These are phyloP conservation scores for Fagus sylvatica DNA, from an alignment of 306 rosid genomes.

Conservation along the genomic window DNA sequence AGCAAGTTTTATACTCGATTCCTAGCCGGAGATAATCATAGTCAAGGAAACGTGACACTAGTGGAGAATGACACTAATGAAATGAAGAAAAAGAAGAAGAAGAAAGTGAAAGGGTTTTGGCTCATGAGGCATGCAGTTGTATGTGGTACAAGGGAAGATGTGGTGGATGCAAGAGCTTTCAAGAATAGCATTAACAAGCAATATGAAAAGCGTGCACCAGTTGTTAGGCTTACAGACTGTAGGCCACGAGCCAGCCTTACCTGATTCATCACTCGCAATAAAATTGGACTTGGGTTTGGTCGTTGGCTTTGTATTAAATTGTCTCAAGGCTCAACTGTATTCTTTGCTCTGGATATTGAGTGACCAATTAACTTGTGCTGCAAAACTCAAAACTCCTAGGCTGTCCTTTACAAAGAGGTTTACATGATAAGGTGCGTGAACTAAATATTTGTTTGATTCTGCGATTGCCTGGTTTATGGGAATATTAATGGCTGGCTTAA, in stretches of 20 bases:
- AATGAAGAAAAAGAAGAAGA: constrained; percentile 30
- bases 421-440: neutral
- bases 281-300: constrained; percentile 2
- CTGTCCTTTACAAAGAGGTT: neutral
- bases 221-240: constrained; percentile 2
- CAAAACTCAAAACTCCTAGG: neutral
- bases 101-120: constrained; percentile 37
- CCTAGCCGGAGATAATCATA: neutral
- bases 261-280: constrained; percentile 12
- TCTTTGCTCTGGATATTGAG: no score
- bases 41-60: neutral
- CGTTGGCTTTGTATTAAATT: neutral
- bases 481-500: no score
- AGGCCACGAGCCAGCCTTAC: constrained; percentile 23
- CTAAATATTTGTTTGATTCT: neutral
- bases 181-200: neutral
- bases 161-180: constrained; percentile 30
- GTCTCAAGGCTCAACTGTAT: neutral
- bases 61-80: neutral
- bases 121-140: constrained; percentile 37
- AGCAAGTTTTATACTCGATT: neutral
- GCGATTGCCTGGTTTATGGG: no score
- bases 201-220: constrained; percentile 20
- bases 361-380: no score
- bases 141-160: constrained; percentile 62